Conservation (phyloP, 2,329 filamentous ascomycete genomes). For the Trichoderma lentiforme region DNA sequence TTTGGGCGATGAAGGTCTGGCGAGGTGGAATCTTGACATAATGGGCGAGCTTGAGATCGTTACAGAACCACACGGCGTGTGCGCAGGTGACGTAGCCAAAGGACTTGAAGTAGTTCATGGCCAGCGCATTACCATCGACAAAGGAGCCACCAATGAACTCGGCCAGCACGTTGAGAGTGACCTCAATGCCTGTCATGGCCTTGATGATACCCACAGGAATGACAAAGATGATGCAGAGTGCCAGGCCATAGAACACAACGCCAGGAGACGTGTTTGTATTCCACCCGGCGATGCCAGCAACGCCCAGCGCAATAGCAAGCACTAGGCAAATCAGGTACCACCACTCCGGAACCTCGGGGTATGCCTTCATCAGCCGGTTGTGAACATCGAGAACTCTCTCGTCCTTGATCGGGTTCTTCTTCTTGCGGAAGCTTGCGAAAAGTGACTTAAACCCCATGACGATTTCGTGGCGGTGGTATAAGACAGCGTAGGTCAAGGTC, state of each 20-base stretch:
- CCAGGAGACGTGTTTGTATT: constrained; percentile 50
- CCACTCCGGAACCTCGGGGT: constrained; percentile 51
- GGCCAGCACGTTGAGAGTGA: constrained; percentile 51
- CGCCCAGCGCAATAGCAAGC: constrained; percentile 43
- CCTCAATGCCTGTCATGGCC: constrained; percentile 51
- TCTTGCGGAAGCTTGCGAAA: constrained; percentile 43
- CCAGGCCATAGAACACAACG: constrained; percentile 50
- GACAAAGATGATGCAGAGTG: constrained; percentile 48
- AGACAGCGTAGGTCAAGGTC: constrained; percentile 46
- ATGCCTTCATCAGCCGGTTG: constrained; percentile 46
- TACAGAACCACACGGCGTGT: constrained; percentile 50
- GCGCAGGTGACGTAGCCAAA: constrained; percentile 50
- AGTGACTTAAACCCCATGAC: constrained; percentile 47
- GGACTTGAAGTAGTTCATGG: constrained; percentile 55
- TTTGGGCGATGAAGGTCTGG: constrained; percentile 57
- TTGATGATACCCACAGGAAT: constrained; percentile 52
- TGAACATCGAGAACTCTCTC: constrained; percentile 45
- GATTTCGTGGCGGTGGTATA: constrained; percentile 54
- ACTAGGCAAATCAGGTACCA: constrained; percentile 48
- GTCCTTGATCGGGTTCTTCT: constrained; percentile 30
- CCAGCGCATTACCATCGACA: constrained; percentile 48
- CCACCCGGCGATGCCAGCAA: constrained; percentile 47
- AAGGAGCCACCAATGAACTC: constrained; percentile 53
- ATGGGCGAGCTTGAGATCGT: constrained; percentile 48
- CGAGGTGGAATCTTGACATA: constrained; percentile 61